Evolutionary conservation across 495 filamentous ascomycete genomes (phyloP), one percentile per base, ranked within the genome.

Genomic region (Aspergillus carlsbadensis): DNA sequence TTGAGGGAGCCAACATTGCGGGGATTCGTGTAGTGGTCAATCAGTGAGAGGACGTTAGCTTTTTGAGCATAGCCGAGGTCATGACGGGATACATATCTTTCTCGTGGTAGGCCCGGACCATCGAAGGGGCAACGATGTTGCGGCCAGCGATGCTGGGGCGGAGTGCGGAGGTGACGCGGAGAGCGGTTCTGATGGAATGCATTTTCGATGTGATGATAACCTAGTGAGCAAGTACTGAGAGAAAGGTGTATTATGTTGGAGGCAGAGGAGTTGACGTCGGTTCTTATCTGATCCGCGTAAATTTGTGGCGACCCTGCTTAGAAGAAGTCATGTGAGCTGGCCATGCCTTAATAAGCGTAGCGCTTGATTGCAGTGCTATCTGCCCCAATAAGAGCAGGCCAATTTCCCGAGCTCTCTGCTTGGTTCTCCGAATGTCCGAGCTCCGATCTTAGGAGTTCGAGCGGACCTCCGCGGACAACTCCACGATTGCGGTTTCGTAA

Each of bases 1-100:
- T 85, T 76, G 81, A 99, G 86, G 45, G 90, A 92, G 33, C 95
- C 95, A 58, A 98, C 94, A 72, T 98, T 97, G 37, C 58, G 52
- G 26, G 58, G 58, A 20, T 60, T 60, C 14, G 58, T 46, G 48
- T 60, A 60, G 36, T 60, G 58, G 31, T 60, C 58, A 15, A 60
- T 47, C 46, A 60, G 57, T 59, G 42, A 42, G 51, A 26, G 49
- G 36, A 18, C 13, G 57, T 59, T 49, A 59, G 57, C 35, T 42
- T 42, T 15, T 33, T 35, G 21, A 22, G 5, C 49, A 54, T 42
- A 48, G 37, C 54, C 54, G 45, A 57, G 54, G 54, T 43, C 26
- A 57, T 7, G 29, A n/a, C 22, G 54, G 6, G 50, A 18, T 8
- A 54, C 57, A 53, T 59, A 59, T 59, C 58, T 56, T 60, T 60